These are phyloP conservation scores for Ceratocystis harringtonii DNA, from an alignment of 2,329 filamentous ascomycete genomes.

Conservation along the genomic window DNA sequence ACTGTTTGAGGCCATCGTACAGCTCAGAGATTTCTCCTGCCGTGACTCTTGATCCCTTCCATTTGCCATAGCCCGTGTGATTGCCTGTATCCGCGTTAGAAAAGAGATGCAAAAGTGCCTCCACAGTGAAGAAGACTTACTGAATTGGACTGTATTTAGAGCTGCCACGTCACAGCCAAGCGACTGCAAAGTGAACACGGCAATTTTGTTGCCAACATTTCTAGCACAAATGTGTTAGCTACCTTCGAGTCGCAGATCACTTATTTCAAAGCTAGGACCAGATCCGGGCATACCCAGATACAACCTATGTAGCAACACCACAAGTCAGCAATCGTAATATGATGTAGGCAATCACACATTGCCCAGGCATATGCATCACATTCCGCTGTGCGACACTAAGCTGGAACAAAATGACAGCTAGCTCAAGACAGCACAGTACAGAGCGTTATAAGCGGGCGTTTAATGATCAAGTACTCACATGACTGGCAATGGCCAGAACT, in stretches of 20 bases:
- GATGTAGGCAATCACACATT: background rate
- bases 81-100: constrained; percentile 48
- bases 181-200: constrained; percentile 83
- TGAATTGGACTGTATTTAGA: constrained; percentile 95
- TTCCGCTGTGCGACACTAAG: background rate
- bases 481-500: constrained; percentile 81
- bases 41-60: constrained; percentile 69
- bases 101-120: background rate
- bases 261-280: background rate
- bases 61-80: constrained; percentile 81
- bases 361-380: background rate
- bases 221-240: constrained; percentile 24
- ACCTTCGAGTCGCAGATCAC: too few relatives aligned
- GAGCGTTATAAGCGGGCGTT: too few relatives aligned
- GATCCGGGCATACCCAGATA: constrained; percentile 27
- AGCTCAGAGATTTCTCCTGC: constrained; percentile 72
- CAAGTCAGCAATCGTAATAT: background rate
- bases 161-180: constrained; percentile 87
- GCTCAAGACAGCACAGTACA: too few relatives aligned
- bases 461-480: constrained; percentile 49
- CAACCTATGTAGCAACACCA: constrained; percentile 25
- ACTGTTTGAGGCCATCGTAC: constrained; percentile 71
- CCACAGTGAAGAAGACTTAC: constrained; percentile 36
- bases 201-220: constrained; percentile 96
- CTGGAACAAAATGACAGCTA: background rate